Conservation (phyloP, 1,284 basidiomycete species). For the Neolentinus lepideus region DNA sequence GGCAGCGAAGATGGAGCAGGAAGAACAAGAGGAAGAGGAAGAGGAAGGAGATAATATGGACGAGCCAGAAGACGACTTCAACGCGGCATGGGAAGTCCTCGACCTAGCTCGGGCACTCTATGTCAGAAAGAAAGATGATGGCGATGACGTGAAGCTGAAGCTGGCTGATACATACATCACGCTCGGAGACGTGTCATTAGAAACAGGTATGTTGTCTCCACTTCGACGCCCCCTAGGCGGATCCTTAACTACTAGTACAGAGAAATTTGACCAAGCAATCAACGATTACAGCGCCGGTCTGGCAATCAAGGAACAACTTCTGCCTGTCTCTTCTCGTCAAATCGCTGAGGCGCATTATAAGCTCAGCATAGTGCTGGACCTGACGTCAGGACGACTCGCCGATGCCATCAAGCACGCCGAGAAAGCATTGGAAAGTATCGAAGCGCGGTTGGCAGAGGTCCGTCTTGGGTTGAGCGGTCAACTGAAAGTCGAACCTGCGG, state of each 20-base stretch:
- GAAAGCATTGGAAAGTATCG: conserved; percentile 69
- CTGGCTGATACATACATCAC: conserved; percentile 81
- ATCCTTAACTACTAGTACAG: conserved; percentile 29
- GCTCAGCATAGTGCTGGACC: conserved; percentile 82
- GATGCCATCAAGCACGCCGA: conserved; percentile 77
- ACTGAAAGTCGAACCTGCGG: conserved; percentile 17
- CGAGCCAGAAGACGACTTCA: conserved; percentile 89
- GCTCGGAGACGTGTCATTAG: conserved; percentile 83
- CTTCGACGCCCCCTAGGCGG: neutral
- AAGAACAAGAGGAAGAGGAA: conserved; percentile 31
- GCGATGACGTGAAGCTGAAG: conserved; percentile 61
- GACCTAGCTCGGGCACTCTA: conserved; percentile 84
- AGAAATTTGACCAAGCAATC: conserved; percentile 90
- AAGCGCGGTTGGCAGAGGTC: conserved; percentile 61
- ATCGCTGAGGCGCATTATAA: conserved; percentile 89
- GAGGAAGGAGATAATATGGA: conserved; percentile 55
- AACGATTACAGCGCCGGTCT: conserved; percentile 75
- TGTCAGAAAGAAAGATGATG: conserved; percentile 52
- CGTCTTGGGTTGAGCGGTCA: conserved; percentile 42
- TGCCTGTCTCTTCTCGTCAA: conserved; percentile 76
- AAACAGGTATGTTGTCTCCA: conserved; percentile 61
- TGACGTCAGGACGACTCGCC: conserved; percentile 73
- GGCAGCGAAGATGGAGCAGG: conserved; percentile 36
- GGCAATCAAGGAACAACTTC: conserved; percentile 58
- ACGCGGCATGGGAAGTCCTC: conserved; percentile 89